phyloP scores from a whole-genome alignment of 352 stramenopile genomes.

The Phytophthora litchii region DNA sequence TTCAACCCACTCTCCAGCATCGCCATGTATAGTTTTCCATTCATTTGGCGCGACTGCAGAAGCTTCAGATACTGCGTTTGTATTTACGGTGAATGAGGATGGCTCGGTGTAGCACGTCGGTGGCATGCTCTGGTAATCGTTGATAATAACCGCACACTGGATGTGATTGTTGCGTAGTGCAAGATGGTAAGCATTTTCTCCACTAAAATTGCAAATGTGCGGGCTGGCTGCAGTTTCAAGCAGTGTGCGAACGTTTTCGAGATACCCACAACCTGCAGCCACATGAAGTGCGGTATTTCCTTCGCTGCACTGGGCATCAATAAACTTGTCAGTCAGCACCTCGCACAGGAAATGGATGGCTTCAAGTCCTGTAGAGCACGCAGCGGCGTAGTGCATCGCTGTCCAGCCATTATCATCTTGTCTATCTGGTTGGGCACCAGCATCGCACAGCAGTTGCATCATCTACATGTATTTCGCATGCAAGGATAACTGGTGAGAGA shows the following conservation, averaged over 20 bases:
- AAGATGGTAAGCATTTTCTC: constrained; percentile 56
- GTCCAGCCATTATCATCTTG: constrained; percentile 70
- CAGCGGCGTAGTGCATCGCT: constrained; percentile 64
- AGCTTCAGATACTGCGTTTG: constrained; percentile 3
- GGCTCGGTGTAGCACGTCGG: constrained; percentile 3
- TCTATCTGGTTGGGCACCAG: constrained; percentile 34
- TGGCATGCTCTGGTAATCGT: constrained; percentile 53
- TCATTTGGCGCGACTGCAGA: neutral
- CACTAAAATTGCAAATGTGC: constrained; percentile 42
- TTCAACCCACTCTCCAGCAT: constrained; percentile 46
- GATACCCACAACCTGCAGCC: constrained; percentile 60
- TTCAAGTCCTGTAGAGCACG: constrained; percentile 39
- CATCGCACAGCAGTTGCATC: constrained; percentile 56
- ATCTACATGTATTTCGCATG: constrained; percentile 27
- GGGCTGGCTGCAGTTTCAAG: constrained; percentile 67
- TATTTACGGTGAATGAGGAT: constrained; percentile 3
- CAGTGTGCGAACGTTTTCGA: constrained; percentile 53
- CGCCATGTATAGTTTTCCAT: neutral
- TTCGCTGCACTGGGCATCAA: constrained; percentile 54
- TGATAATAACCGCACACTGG: constrained; percentile 51
- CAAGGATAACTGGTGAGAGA: neutral
- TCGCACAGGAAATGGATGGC: constrained; percentile 67
- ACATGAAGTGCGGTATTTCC: constrained; percentile 73
- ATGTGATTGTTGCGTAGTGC: constrained; percentile 67
- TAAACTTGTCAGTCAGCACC: constrained; percentile 41